Conservation (phyloP, 257 asterid species). For the Nyctanthes arbortristis region DNA sequence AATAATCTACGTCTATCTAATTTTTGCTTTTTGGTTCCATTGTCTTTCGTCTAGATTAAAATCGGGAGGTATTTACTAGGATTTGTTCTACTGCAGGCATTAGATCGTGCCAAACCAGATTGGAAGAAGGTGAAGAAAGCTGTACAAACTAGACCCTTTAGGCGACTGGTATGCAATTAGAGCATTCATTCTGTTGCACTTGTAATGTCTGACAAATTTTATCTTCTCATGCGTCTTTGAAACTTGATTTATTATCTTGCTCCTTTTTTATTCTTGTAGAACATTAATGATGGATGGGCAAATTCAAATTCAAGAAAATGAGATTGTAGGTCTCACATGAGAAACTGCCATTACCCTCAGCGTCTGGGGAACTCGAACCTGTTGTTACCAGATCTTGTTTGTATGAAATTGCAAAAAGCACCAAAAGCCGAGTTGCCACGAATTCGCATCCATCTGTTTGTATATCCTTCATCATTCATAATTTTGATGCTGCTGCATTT, state of each 20-base stretch:
- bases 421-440: not conserved
- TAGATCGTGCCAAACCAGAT: constrained; percentile 87
- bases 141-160: constrained; percentile 55
- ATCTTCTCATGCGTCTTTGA: not conserved
- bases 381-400: not conserved
- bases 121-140: constrained; percentile 45
- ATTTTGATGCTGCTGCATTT: not conserved
- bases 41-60: constrained; percentile 6
- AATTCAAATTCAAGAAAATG: constrained; percentile 32
- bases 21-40: not conserved
- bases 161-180: constrained; percentile 52
- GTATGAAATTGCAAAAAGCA: not conserved
- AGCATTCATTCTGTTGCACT: not conserved
- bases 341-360: not conserved
- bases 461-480: not conserved
- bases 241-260: not conserved
- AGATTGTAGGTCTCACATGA: not conserved
- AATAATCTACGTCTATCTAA: too few relatives aligned
- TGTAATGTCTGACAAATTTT: not conserved
- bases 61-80: constrained; percentile 15
- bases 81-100: constrained; percentile 45
- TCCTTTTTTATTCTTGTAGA: constrained; percentile 26
- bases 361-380: not conserved
- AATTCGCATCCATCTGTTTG: not conserved
- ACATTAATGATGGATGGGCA: constrained; percentile 33